Conservation (phyloP, 768 basidiomycete genomes). For the Tephrocybe sp. region DNA sequence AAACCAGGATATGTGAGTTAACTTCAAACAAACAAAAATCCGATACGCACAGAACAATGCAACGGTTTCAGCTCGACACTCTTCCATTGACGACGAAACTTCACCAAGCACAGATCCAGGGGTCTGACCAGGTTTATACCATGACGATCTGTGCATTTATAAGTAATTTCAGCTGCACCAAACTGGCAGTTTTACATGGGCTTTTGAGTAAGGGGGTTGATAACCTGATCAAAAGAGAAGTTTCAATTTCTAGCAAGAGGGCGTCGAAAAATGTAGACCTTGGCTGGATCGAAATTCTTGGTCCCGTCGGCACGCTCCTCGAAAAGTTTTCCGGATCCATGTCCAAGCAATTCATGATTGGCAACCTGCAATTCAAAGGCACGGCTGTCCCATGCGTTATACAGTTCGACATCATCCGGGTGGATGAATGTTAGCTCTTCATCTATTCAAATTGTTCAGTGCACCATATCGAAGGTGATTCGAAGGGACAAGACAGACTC, state of each 20-base stretch:
- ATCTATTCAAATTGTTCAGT: constrained; percentile 34
- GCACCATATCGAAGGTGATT: not conserved
- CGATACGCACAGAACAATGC: constrained; percentile 66
- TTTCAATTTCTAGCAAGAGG: not conserved
- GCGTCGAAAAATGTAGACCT: constrained; percentile 29
- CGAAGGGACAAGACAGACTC: constrained; percentile 37
- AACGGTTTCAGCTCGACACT: constrained; percentile 89
- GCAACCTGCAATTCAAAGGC: constrained; percentile 90
- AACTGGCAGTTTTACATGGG: constrained; percentile 48
- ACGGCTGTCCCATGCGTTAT: constrained; percentile 73
- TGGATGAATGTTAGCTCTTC: constrained; percentile 82
- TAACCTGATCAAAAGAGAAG: constrained; percentile 42
- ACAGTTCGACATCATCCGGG: constrained; percentile 70
- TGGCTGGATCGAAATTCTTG: constrained; percentile 78
- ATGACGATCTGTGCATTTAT: constrained; percentile 53
- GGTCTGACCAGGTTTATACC: constrained; percentile 89
- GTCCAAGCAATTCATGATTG: constrained; percentile 85
- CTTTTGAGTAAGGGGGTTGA: constrained; percentile 79
- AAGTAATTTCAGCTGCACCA: not conserved
- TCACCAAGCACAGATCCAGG: constrained; percentile 81
- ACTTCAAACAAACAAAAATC: not conserved
- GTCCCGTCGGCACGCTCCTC: constrained; percentile 72
- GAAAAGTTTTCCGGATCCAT: constrained; percentile 83
- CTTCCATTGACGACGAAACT: constrained; percentile 88
- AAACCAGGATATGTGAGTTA: not conserved